These are phyloP conservation scores for Jamesozyma gamospora DNA, from an alignment of 805 yeast genomes.

Conservation along the genomic window DNA sequence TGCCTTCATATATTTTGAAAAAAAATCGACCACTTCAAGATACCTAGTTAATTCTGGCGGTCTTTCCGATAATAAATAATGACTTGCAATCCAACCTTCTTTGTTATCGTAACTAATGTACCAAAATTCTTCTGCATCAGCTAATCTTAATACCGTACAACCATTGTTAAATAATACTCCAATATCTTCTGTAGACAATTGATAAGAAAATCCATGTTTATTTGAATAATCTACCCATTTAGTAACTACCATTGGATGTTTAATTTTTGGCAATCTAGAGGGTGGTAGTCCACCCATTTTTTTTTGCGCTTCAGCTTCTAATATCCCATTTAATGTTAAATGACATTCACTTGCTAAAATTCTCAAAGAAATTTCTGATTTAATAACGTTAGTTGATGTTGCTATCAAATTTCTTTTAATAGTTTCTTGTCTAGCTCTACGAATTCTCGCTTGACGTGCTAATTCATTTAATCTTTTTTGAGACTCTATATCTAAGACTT, in stretches of 20 bases:
- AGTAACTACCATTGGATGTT: conserved; percentile 60
- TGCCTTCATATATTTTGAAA: conserved; percentile 85
- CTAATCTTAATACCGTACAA: conserved; percentile 65
- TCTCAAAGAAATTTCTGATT: conserved; percentile 31
- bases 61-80: conserved; percentile 33
- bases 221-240: conserved; percentile 98
- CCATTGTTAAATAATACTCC: conserved; percentile 87
- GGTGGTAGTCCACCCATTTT: conserved; percentile 32
- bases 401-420: conserved; percentile 24
- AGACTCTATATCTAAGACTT: conserved; percentile 38
- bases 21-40: conserved; percentile 77
- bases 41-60: conserved; percentile 52
- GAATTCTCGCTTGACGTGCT: conserved; percentile 28
- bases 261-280: conserved; percentile 24
- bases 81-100: conserved; percentile 47
- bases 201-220: conserved; percentile 91
- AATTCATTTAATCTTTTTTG: conserved; percentile 27
- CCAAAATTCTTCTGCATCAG: conserved; percentile 55
- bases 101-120: conserved; percentile 42
- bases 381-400: conserved; percentile 29
- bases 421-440: conserved; percentile 28
- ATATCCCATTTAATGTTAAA: conserved; percentile 36
- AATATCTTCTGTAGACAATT: conserved; percentile 77
- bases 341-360: conserved; percentile 38
- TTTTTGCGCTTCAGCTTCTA: conserved; percentile 37